Evolutionary conservation across 495 filamentous ascomycete genomes (phyloP).

Genomic region (Podospora sp.): DNA sequence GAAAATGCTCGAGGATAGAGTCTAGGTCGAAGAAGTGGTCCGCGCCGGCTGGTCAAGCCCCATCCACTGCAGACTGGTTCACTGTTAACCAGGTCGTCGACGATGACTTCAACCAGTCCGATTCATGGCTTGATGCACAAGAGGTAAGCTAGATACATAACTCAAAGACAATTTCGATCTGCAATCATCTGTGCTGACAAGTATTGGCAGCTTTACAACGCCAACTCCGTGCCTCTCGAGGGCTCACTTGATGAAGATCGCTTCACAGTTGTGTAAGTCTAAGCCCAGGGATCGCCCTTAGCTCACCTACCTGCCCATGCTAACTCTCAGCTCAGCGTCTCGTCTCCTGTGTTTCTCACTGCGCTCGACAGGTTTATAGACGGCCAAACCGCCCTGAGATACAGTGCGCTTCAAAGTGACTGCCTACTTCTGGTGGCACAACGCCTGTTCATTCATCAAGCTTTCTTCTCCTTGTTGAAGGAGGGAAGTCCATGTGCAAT

Average conservation of each 20-base stretch:
- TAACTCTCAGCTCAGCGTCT: neutral
- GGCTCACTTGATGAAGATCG: neutral
- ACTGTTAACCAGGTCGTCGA: neutral
- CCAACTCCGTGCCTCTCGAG: neutral
- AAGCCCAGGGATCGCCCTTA: neutral
- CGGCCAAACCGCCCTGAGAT: neutral
- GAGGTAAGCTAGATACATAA: too few species aligned
- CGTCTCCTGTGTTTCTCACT: neutral
- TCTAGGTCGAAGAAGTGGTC: neutral
- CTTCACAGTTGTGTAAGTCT: neutral
- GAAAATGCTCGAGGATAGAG: slow-evolving; percentile 3
- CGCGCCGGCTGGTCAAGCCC: neutral
- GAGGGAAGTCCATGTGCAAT: neutral
- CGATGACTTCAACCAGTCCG: too few species aligned
- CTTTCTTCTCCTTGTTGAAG: slow-evolving; percentile 4
- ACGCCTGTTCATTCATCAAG: neutral
- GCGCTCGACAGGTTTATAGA: neutral
- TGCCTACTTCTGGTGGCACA: neutral
- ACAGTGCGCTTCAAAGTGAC: neutral
- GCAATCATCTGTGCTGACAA: too few species aligned
- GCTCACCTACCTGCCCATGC: neutral
- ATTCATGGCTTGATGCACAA: too few species aligned
- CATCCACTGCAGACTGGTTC: neutral
- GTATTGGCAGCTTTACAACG: neutral
- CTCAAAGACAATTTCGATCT: too few species aligned